Evolutionary conservation across 139 green algal genomes (phyloP).

Genomic region (Ettlia oleoabundans): DNA sequence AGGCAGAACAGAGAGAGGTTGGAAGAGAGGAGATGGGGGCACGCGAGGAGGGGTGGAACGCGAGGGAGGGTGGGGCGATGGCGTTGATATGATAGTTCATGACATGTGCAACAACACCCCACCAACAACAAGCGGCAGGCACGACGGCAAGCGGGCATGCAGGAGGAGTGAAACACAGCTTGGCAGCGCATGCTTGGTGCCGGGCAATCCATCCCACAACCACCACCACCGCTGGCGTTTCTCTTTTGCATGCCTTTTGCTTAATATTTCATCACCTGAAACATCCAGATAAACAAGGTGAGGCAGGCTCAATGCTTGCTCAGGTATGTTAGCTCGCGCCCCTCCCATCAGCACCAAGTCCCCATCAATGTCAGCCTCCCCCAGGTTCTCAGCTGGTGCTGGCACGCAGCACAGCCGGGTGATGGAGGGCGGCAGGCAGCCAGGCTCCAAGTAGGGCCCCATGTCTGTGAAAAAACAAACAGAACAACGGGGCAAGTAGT

Average conservation of each 20-base stretch:
- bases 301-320: slow-evolving; percentile 2
- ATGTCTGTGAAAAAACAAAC: neutral
- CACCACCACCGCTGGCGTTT: too few relatives aligned
- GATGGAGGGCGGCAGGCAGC: slow-evolving; percentile 3
- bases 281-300: slow-evolving; percentile 18
- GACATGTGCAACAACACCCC: neutral
- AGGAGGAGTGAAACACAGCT: too few relatives aligned
- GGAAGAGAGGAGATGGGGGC: too few relatives aligned
- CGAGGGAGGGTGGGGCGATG: too few relatives aligned
- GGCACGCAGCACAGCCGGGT: slow-evolving; percentile 26
- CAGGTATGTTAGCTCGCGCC: neutral
- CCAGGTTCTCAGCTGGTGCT: neutral
- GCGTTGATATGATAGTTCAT: too few relatives aligned
- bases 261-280: neutral
- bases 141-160: too few relatives aligned
- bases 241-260: too few relatives aligned
- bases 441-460: neutral
- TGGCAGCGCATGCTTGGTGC: too few relatives aligned
- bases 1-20: neutral
- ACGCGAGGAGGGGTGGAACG: too few relatives aligned
- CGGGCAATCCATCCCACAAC: too few relatives aligned
- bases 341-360: neutral
- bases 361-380: neutral
- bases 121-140: neutral
- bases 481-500: neutral